Base-by-base conservation (phyloP, 2,329 filamentous ascomycete genomes). In the Neofusicoccum ribis region DNA sequence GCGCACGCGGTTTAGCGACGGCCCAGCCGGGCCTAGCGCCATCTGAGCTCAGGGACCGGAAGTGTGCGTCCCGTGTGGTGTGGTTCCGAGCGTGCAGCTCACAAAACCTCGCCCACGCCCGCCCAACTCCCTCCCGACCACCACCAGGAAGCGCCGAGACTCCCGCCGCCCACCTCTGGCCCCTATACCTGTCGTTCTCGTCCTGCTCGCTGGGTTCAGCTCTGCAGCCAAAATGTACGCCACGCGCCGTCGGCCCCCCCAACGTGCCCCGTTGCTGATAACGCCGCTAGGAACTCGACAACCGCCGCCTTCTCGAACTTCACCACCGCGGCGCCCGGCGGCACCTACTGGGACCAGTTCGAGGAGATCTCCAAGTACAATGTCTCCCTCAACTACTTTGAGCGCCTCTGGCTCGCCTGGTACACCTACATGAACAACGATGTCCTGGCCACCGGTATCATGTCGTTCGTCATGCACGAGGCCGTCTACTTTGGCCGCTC, bases 371-470 rank as follows among this genome's bases (percentile, higher is more conserved):
- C 86, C 31, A 85, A 86, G 70, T 86, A 87, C 84, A 95, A 97
- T 86, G 86, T 96, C 65, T 87, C 93, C 71, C 88, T 99, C 74
- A 97, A 92, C 80, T 84, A 92, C 69, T 82, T 89, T 74, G 95
- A 99, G 85, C 89, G 89, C 75, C 84, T 97, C 70, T 99, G 95
- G 95, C 90, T 91, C 58, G 89, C 93, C 46, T 98, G 93, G 94
- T 99, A 99, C 79, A 87, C 94, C 15, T 99, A 89, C 86, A 97
- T 98, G 90, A 92, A 96, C 79, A 99, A 99, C 78, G 95, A 99
- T 81, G 89, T 91, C 63, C 88, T 99, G 68, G 95, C 95, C 66
- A 99, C 95, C 3, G 95, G 95, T 67, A 95, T 99, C 82, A 90
- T 98, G 91, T 97, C 93, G 73, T 99, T 99, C 79, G 81, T 90